Base-by-base conservation (phyloP, 2,329 filamentous ascomycete species). In the Lasiodiplodia theobromae region DNA sequence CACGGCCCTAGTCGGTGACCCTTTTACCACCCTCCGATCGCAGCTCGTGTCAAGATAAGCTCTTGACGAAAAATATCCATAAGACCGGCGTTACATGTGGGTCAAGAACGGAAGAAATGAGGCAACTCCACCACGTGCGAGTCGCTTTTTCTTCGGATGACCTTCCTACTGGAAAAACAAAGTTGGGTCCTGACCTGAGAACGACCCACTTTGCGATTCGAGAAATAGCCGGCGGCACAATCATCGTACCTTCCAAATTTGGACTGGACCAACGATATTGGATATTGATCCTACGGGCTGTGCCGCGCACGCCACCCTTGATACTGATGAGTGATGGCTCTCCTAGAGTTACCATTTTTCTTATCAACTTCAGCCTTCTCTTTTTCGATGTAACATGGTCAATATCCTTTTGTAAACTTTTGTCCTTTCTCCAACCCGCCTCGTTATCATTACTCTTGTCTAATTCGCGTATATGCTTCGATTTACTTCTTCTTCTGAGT, bases 271-370 rank as follows among this genome's bases (percentile, higher is more conserved):
- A 38, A 34, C 47, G 60, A 64, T 52, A 52, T 31, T 64, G 60
- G 60, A 64, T 64, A 64, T 64, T 64, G 60, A 64, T 64, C 60
- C 60, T 52, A 10, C 60, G 18, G 23, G 51, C 60, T 64, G 47
- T 44, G 47, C 60, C 60, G 47, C 21, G 60, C 60, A 64, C 60
- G 60, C 37, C 47, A 64, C 60, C 34, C 28, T 52, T 21, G 12
- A 31, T 21, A 31, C 37, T 38, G 47, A 64, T 64, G 60, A 52
- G 44, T 25, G 28, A 52, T 63, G 18, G n/a, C 25, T 51, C 23
- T 51, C 60, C 18, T 38, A 38, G 21, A 25, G 11, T 40, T 49
- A 34, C 21, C 52, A n/a, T 5, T 31, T 28, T 49, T 12, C 28
- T 64, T 64, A 21, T 52, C 31, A 11, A 38, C 14, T 25, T 5